phyloP scores from a whole-genome alignment of 345 rosid species.

The Eucalyptus fibrosa region DNA sequence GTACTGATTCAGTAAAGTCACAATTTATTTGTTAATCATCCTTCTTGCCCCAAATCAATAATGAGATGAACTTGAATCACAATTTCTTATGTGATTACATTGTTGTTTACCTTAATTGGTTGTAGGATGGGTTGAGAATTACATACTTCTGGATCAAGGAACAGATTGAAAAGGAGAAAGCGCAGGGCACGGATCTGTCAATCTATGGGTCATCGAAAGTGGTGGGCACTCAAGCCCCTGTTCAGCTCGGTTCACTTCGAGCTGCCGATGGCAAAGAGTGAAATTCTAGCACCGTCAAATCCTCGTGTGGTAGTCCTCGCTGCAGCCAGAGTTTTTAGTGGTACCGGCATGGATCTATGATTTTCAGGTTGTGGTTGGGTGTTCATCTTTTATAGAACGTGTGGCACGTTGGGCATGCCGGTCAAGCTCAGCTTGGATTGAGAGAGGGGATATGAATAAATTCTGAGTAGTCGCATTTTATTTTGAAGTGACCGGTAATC shows the following conservation, averaged over 20 bases:
- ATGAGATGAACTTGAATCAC: neutral
- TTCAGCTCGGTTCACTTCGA: constrained; percentile 88
- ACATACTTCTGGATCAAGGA: constrained; percentile 97
- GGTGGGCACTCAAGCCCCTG: constrained; percentile 98
- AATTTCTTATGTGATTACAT: neutral
- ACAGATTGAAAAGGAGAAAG: constrained; percentile 92
- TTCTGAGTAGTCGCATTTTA: neutral
- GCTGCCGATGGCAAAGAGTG: constrained; percentile 88
- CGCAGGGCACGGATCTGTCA: constrained; percentile 59
- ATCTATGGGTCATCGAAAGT: constrained; percentile 89
- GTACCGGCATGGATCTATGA: neutral
- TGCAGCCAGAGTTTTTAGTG: neutral
- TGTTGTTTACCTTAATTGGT: neutral
- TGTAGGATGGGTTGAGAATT: constrained; percentile 86
- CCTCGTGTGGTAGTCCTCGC: neutral
- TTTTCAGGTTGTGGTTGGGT: neutral
- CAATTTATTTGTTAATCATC: neutral
- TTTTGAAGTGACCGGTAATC: neutral
- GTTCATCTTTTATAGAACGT: neutral
- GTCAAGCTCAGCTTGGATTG: neutral
- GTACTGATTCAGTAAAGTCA: neutral
- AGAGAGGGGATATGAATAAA: neutral
- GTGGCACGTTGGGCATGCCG: neutral
- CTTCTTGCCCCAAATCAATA: neutral
- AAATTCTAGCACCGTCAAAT: neutral